Base-by-base conservation (phyloP, 1,139 yeast species). In the Ogataea hybrid region DNA sequence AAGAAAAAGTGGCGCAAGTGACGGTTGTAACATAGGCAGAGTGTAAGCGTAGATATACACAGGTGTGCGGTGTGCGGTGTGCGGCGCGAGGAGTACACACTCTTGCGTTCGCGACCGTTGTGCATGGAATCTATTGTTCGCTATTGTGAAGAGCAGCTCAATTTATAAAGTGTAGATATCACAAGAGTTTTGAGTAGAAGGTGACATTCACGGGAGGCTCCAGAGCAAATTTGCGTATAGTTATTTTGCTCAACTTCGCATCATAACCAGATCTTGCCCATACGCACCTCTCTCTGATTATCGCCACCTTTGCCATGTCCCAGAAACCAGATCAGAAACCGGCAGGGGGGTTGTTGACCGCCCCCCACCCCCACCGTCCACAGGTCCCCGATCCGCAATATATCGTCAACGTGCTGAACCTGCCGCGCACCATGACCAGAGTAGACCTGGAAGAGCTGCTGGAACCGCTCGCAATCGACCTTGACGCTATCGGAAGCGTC, bases 381-480 rank as follows among this genome's bases (percentile, higher is more conserved):
- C 20, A 32, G 12, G 20, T 21, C 7, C 18, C 29, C 2, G 33
- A 32, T n/a, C 32, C 37, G 15, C 32, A 21, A 11, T 44, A 30
- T 23, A 28, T 42, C 4, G 27, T 51, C n/a, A 48, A 47, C 31
- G 37, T 51, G 10, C 48, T 44, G 41, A 51, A 51, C 35, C 35
- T 51, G 6, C 49, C 50, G 9, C 33, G 46, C 16, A 38, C 32
- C 20, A 14, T 9, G 43, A 39, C 23, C 41, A 34, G 25, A 33
- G 37, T n/a, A 29, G 43, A 25, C 40, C 39, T 31, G 39, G 38
- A 29, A 36, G 35, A n/a, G 15, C 28, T 46, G 20, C 17, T 39
- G 20, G 11, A 15, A 6, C 17, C 37, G 14, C 22, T 34, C 12
- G n/a, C 35, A 16, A 9, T 29, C 20, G 35, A 39, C 9, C 30